These are phyloP conservation scores for Taphrina confusa DNA, from an alignment of 1,139 yeast genomes.

Conservation along the genomic window DNA sequence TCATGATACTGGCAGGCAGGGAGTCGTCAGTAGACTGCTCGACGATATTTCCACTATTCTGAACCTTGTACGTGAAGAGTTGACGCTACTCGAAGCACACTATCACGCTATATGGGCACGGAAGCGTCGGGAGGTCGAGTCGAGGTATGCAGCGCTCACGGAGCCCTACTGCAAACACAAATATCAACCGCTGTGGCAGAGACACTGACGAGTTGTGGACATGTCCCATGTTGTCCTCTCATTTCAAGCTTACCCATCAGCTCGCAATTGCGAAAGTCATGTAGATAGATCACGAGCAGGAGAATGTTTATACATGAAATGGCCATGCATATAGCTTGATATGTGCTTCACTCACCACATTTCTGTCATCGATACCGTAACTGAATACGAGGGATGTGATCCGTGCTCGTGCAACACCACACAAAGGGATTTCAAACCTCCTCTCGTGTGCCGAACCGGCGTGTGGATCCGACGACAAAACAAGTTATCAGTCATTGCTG, in stretches of 20 bases:
- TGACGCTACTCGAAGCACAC: neutral
- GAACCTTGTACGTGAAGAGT: neutral
- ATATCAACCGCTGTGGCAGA: conserved; percentile 3
- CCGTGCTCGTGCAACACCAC: too few relatives aligned
- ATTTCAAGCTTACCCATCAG: too few relatives aligned
- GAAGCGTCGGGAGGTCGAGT: neutral
- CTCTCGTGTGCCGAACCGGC: conserved; percentile 1
- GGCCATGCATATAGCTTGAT: too few relatives aligned
- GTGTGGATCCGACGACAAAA: too few relatives aligned
- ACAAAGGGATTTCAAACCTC: neutral
- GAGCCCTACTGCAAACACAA: neutral
- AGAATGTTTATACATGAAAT: too few relatives aligned
- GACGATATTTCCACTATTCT: neutral
- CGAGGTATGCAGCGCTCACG: neutral
- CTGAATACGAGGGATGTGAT: too few relatives aligned
- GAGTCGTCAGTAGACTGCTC: neutral
- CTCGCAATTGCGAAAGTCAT: too few relatives aligned
- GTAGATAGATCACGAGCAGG: too few relatives aligned
- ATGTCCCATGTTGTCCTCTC: too few relatives aligned
- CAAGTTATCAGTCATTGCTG: too few relatives aligned
- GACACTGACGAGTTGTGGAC: neutral
- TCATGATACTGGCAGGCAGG: neutral
- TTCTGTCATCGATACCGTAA: too few relatives aligned
- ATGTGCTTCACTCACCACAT: too few relatives aligned
- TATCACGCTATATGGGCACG: neutral